Base-by-base conservation (phyloP, 2,329 filamentous ascomycete species). In the Colletotrichum filicis region DNA sequence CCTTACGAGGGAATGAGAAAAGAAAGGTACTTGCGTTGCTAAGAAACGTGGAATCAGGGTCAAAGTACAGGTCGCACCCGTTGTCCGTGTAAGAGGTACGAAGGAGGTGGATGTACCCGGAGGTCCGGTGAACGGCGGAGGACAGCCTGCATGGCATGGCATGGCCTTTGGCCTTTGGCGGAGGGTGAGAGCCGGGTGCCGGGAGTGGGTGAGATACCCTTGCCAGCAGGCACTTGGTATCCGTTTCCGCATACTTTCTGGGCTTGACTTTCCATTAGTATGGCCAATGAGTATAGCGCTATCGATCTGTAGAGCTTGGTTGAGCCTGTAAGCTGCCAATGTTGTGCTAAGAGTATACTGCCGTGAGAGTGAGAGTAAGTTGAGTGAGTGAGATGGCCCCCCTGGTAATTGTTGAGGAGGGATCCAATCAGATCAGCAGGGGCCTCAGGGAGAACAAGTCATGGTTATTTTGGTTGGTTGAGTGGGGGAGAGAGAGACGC, bases 381-480 rank as follows among this genome's bases (percentile, higher is more conserved):
- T 24, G 49, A 52, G 26, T 32, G 42, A 22, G 60, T 49, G 5
- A 32, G 46, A 53, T 26, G 55, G 5, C 46, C 42, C n/a, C 26
- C 26, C 37, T 19, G 16, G 55, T 65, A 49, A 70, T 73, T 73
- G 70, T 73, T 73, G 66, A 37, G 69, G 66, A 70, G 60, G 66
- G 70, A 70, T 57, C 70, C 70, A 73, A 73, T 73, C 66, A 73
- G 70, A 64, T 59, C 59, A 46, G 66, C 69, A 64, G 52, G 69
- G 63, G 65, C n/a, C 22, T 5, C 30, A 35, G 42, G 37, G 12
- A 16, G 35, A 16, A 37, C 49, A 24, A 32, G 60, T 55, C 52
- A 55, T 24, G 14, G 28, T 11, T 28, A 60, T 26, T 30, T 73
- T 56, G 70, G 70, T 65, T 59, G 58, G 69, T 63, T 58, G 69